Base-by-base conservation (phyloP, 225 moss, liverwort and hornwort species). In the Ulota crispa region DNA sequence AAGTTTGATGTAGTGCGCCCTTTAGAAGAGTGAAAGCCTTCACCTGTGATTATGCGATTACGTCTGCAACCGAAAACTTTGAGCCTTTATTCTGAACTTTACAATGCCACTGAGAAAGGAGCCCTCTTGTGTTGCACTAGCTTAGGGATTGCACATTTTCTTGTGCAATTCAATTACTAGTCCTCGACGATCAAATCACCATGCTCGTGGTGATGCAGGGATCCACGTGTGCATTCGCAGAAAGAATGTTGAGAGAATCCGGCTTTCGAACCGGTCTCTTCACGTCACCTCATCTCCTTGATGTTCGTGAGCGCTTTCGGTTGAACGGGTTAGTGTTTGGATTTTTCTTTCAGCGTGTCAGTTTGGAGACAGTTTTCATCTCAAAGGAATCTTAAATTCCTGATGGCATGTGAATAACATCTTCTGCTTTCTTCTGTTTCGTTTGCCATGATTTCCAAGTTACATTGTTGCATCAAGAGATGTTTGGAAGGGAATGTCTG, bases 261-360 rank as follows among this genome's bases (percentile, higher is more conserved):
- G 94, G 99, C 72, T 96, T 92, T 72, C 89, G 89, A 68, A 99
- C 99, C 64, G 99, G 96, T 31, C 94, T 99, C 26, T 99, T 99
- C 78, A 99, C 96, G 64, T 99, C 99, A 30, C 99, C 99, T 12
- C 99, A 99, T 80, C 94, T 99, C 74, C 83, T 93, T 26, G 92
- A 99, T 77, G 78, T 99, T 78, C 90, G 96, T 56, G 99, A 99
- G 80, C 93, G 99, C 82, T 99, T 99, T 82, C 93, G 94, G 52
- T 85, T 99, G 61, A 87, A 99, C 84, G 99, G 99, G 99, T 99
- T 13, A 91, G 94, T 90, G 64, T 83, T 76, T 53, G 18, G 13
- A 36, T 55, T 70, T 82, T 47, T 9, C 43, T 79, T 65, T 50
- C 47, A 80, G 62, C 53, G 52, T 24, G 9, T 75, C 32, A 47